Conservation (phyloP, 805 yeast genomes). For the Candida golubevii region DNA sequence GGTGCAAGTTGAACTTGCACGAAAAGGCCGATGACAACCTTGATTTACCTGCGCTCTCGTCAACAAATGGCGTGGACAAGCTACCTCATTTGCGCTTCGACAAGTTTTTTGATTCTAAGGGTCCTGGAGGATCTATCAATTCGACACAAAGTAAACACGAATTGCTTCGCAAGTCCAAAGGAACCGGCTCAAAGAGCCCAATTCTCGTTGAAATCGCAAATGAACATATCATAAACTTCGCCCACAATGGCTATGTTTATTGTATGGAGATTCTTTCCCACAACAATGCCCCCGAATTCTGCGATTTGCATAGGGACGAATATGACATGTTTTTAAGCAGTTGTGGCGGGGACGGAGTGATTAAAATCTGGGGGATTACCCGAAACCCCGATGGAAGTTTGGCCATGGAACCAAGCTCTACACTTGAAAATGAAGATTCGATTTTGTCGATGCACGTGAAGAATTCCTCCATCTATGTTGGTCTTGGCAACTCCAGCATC, state of each 20-base stretch:
- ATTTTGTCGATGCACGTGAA: slow-evolving; percentile 64
- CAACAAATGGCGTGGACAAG: slow-evolving; percentile 18
- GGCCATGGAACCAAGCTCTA: slow-evolving; percentile 3
- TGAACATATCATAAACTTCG: slow-evolving; percentile 65
- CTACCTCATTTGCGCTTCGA: slow-evolving; percentile 63
- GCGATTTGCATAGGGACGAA: slow-evolving; percentile 18
- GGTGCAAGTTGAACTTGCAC: slow-evolving; percentile 43
- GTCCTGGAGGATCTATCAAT: slow-evolving; percentile 63
- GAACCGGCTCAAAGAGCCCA: slow-evolving; percentile 13
- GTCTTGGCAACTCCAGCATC: slow-evolving; percentile 69
- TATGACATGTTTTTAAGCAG: slow-evolving; percentile 22
- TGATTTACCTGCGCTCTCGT: background rate
- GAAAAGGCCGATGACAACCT: background rate
- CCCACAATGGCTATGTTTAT: slow-evolving; percentile 89
- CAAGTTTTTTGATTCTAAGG: slow-evolving; percentile 84
- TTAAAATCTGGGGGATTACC: slow-evolving; percentile 70
- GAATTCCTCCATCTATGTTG: slow-evolving; percentile 76
- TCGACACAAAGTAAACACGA: slow-evolving; percentile 27
- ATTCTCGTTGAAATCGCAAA: slow-evolving; percentile 62
- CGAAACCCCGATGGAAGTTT: slow-evolving; percentile 5
- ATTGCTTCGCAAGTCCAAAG: slow-evolving; percentile 11
- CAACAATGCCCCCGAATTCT: slow-evolving; percentile 14
- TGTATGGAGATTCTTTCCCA: slow-evolving; percentile 44
- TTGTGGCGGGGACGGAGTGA: slow-evolving; percentile 89
- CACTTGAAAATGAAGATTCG: slow-evolving; percentile 60